Evolutionary conservation across 371 early-diverging fungal species (phyloP), one percentile per base, ranked within the genome.

Genomic region (Smittium culicis): DNA sequence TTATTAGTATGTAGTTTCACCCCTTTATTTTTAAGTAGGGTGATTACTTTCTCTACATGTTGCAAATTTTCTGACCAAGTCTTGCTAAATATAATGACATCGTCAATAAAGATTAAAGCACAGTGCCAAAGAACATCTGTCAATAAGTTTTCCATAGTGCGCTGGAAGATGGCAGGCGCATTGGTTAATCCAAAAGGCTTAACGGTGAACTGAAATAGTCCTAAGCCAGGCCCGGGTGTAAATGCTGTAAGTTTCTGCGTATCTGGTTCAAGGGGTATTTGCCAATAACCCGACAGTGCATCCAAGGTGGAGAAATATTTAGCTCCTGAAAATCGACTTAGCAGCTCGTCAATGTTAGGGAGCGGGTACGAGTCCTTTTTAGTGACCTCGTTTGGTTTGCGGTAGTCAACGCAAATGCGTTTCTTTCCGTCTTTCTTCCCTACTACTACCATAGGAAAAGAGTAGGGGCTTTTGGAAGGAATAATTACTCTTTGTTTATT

Each of bases 371-470:
- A 59, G 63, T 83, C 75, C 33, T 73, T 72, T n/a, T 75, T 69
- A 16, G 81, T 83, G 1, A 78, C 58, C 30, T 66, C 54, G 67
- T 85, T 83, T 14, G 83, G 62, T 0, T 69, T 76, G 29, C 79
- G 72, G 66, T 82, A 82, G 57, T 82, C 82, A 0, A 79, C 67
- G 62, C 80, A 83, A 29, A 81, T 17, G 0, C 79, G 70, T 54
- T 79, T 61, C 2, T 67, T 35, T 1, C 79, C 77, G 57, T 78
- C 74, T 54, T 76, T 71, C 68, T 82, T 78, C 17, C 69, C 66
- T 1, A 75, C 79, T 66, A 80, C 76, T 33, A 74, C 66, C 25
- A 72, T 65, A 31, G 79, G 78, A n/a, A 76, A 71, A 8, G 70
- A 76, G 25, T 67, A 73, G 11, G 81, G 76, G 1, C 31, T 30